Evolutionary conservation across 306 rosid genomes (phyloP), one percentile per base, ranked within the genome.

Genomic region (Phaseolus lunatus): DNA sequence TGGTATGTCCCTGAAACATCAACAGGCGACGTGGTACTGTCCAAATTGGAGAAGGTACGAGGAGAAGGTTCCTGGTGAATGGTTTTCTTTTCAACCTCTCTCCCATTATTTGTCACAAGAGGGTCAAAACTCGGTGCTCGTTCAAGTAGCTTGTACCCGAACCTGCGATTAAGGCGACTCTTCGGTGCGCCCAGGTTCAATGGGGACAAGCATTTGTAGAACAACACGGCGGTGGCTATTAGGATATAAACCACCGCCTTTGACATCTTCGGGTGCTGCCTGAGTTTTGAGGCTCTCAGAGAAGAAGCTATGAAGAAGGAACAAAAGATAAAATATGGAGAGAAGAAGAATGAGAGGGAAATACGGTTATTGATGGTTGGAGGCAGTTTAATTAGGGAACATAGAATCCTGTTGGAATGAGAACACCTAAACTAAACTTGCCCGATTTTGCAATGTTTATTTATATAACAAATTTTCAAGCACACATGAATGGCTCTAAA

Each of bases 171-270:
- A 9, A 81, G 71, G 64, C 45, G 9, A 23, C 47, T 78, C 7
- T 48, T 65, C 12, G 16, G 54, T 43, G 62, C 39, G 0, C 14
- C 64, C 11, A 3, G 64, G 26, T 44, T 70, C 12, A 64, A 57
- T 15, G 88, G 88, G 11, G 75, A 77, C 16, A 75, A 14, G 67
- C 72, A 24, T 3, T 87, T 31, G 68, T 88, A 65, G 71, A 81
- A 45, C 76, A 90, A 44, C 56, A 83, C 44, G 93, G 90, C 92
- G 87, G 91, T 77, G 89, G 90, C 84, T 49, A 81, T 33, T 12
- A 91, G 45, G 67, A 27, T 26, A 64, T 78, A 87, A 72, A 86
- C 92, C 90, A 88, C 97, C 87, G 81, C 91, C 93, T 84, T 93
- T 29, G 86, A 83, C 97, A 93, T 93, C 54, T 56, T 54, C 9